Evolutionary conservation across 2,329 filamentous ascomycete species (phyloP).

Genomic region (Penicillium sp.): DNA sequence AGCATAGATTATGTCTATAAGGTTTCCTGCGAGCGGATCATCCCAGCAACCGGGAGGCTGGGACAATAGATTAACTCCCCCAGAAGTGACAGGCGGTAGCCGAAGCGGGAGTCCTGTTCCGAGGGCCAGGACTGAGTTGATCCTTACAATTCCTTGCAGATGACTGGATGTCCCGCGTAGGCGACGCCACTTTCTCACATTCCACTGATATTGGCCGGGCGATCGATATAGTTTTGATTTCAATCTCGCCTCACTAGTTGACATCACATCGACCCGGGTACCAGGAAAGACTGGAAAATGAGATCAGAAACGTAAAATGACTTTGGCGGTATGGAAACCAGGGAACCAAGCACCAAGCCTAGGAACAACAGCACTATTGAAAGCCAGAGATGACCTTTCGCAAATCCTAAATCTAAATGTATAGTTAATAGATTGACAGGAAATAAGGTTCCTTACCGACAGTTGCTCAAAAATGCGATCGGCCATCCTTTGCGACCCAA

Average conservation of each 20-base stretch:
- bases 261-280: constrained; percentile 1
- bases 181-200: constrained; percentile 9
- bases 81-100: constrained; percentile 11
- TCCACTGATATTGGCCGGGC: constrained; percentile 7
- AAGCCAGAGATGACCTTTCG: background rate
- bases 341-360: background rate
- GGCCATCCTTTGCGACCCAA: constrained; percentile 6
- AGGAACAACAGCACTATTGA: background rate
- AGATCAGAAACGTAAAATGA: background rate
- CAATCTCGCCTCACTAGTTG: background rate
- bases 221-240: constrained; percentile 11
- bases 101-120: background rate
- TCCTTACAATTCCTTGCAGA: background rate
- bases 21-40: background rate
- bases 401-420: background rate
- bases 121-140: background rate
- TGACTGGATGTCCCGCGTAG: constrained; percentile 9
- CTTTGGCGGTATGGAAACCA: background rate
- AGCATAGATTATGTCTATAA: constrained; percentile 1
- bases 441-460: constrained; percentile 10
- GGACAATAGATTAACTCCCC: constrained; percentile 3
- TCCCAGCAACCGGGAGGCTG: constrained; percentile 14
- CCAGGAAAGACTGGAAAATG: background rate
- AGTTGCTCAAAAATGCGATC: constrained; percentile 7
- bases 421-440: background rate